Conservation (phyloP, 371 early-diverging fungal species). For the Mucor circinelloides region DNA sequence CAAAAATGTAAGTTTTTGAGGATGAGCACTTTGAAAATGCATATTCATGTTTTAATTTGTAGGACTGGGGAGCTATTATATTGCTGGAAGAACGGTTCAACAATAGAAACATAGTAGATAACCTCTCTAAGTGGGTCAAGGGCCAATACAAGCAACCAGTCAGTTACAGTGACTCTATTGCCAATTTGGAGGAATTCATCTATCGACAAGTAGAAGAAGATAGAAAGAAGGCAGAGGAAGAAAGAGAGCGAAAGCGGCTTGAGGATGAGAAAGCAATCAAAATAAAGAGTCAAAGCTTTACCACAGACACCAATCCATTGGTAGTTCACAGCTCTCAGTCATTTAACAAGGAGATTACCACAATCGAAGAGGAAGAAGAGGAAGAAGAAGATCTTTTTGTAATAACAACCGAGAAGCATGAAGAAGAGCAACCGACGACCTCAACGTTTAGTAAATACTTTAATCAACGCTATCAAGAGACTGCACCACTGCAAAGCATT, state of each 20-base stretch:
- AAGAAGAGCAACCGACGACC: not conserved
- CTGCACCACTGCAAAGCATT: not conserved
- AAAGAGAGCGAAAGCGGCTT: not conserved
- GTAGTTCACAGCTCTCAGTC: not conserved
- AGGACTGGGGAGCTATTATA: constrained; percentile 66
- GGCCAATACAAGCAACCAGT: constrained; percentile 26
- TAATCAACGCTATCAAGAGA: not conserved
- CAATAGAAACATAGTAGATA: constrained; percentile 30
- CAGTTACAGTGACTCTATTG: constrained; percentile 45
- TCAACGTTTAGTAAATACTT: not conserved
- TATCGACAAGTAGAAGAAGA: not conserved
- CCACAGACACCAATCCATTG: not conserved
- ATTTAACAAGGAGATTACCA: not conserved
- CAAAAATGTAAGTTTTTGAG: constrained; percentile 55
- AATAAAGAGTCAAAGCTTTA: not conserved
- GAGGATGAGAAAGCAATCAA: not conserved
- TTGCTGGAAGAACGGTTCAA: constrained; percentile 64
- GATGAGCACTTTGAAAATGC: not conserved
- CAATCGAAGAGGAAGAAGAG: not conserved
- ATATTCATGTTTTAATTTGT: not conserved
- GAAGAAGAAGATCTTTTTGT: not conserved
- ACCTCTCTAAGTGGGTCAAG: constrained; percentile 79
- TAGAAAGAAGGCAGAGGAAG: not conserved
- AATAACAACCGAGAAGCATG: not conserved
- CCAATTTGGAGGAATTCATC: constrained; percentile 34